Percentiles rank a stretch among this genome's conserved stretches.
These are phyloP conservation scores for Pythium utonaiense DNA, from an alignment of 352 stramenopile species.

Conservation along the genomic window DNA sequence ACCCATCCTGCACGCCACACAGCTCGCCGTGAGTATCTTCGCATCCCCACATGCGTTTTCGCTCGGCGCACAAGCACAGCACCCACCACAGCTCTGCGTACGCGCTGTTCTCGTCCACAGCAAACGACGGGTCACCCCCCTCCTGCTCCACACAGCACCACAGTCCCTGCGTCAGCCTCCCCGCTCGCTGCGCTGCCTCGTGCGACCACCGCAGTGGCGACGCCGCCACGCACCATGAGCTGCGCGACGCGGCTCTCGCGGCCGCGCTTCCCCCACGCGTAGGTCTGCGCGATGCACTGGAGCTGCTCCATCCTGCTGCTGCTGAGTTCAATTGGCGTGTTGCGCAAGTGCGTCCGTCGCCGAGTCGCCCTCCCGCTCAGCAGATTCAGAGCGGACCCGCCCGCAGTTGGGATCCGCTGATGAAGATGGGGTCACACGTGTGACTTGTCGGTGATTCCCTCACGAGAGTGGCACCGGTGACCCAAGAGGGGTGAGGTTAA, in stretches of 20 bases:
- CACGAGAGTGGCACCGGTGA: slow-evolving; percentile 12
- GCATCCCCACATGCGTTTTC: not conserved
- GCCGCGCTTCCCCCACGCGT: slow-evolving; percentile 91
- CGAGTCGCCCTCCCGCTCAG: not conserved
- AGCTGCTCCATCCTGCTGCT: slow-evolving; percentile 59
- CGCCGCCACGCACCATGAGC: slow-evolving; percentile 66
- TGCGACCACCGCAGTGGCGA: not conserved
- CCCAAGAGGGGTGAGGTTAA: slow-evolving; percentile 12
- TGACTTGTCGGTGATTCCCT: slow-evolving; percentile 11
- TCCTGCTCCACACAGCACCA: slow-evolving; percentile 23
- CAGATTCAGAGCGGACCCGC: too few species aligned
- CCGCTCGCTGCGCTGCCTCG: not conserved
- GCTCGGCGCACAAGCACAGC: not conserved
- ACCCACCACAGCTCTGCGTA: slow-evolving; percentile 90
- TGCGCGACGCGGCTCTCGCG: slow-evolving; percentile 79
- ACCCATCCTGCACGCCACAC: slow-evolving; percentile 72
- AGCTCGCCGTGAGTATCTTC: not conserved
- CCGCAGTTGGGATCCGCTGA: not conserved
- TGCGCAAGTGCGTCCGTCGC: slow-evolving; percentile 1
- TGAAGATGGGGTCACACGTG: slow-evolving; percentile 6
- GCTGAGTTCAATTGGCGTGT: slow-evolving; percentile 22
- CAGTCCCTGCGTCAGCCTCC: not conserved
- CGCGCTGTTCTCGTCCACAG: slow-evolving; percentile 33
- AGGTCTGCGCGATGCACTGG: slow-evolving; percentile 84
- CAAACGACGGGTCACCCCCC: slow-evolving; percentile 43